Base-by-base conservation (phyloP, 1,284 basidiomycete species). In the Malassezia yamatoensis region DNA sequence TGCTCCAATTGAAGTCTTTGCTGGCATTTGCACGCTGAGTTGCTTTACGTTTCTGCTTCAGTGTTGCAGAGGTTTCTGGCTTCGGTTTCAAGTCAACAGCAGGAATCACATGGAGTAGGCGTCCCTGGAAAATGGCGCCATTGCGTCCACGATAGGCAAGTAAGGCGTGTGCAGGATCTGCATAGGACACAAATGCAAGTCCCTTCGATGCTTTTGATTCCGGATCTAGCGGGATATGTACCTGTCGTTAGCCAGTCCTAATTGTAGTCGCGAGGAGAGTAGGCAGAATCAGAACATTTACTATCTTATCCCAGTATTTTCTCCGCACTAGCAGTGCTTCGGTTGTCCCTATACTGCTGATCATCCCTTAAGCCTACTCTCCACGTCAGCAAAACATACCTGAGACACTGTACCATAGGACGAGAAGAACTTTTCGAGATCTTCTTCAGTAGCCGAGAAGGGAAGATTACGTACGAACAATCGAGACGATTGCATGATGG, bases 1-100 rank as follows among this genome's bases (percentile, higher is more conserved):
- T 87, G 43, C 85, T 85, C 93, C 93, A 98, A 76, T 93, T 94
- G 70, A 96, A 91, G 60, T 89, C 88, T 64, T 84, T 85, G 35
- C 84, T 83, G 6, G 86, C 84, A 24, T 77, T 79, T 13, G 83
- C 80, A 74, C 87, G 93, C 61, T 83, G 79, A 74, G 86, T 85
- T 40, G 82, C 77, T 40, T 77, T 74, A 4, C 76, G 81, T 13
- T 82, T 79, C 60, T 80, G 81, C 64, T 88, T 85, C 40, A 74
- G 54, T 13, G 71, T 64, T 15, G 51, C 36, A 16, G 45, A 24
- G 33, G 55, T 35, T n/a, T 53, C 53, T 4, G 60, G 60, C 10
- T 58, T 56, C 9, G 65, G 51, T 3, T 78, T 75, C 49, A 80
- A 78, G 24, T 85, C 84, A 38, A 85, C 85, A 10, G 83, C 91